These are phyloP conservation scores for Xylariaceae sp. DNA, from an alignment of 2,329 filamentous ascomycete genomes.

Conservation along the genomic window DNA sequence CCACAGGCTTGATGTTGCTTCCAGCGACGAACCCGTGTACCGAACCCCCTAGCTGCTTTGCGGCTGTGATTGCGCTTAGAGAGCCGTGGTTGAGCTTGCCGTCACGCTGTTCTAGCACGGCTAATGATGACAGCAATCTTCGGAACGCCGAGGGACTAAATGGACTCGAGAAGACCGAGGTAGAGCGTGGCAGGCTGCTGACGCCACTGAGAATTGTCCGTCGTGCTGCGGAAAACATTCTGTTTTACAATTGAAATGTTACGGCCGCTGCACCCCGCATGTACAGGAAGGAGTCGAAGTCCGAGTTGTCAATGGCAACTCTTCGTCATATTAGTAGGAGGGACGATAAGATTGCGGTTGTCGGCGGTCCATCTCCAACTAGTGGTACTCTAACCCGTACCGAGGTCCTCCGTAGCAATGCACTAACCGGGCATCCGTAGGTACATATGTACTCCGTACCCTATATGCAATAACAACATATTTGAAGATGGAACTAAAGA, in stretches of 20 bases:
- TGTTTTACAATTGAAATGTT: slow-evolving; percentile 12
- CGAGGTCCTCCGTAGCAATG: not conserved
- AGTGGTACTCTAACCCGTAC: too few relatives aligned
- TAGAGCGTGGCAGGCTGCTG: slow-evolving; percentile 28
- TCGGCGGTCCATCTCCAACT: slow-evolving; percentile 22
- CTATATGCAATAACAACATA: not conserved
- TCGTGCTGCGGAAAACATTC: slow-evolving; percentile 36
- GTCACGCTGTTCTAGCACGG: slow-evolving; percentile 88
- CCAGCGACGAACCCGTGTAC: slow-evolving; percentile 90
- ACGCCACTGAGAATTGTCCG: slow-evolving; percentile 32
- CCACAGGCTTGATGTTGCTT: slow-evolving; percentile 71
- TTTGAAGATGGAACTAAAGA: too few relatives aligned
- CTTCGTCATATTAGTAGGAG: slow-evolving; percentile 12
- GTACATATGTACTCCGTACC: not conserved
- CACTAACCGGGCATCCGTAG: too few relatives aligned
- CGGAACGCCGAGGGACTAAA: slow-evolving; percentile 58
- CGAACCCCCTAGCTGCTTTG: slow-evolving; percentile 80
- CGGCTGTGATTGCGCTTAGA: slow-evolving; percentile 82
- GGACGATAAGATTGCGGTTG: slow-evolving; percentile 16
- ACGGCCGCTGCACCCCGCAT: slow-evolving; percentile 3
- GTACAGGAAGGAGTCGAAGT: not conserved
- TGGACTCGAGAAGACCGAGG: slow-evolving; percentile 36
- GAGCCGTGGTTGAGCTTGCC: slow-evolving; percentile 84
- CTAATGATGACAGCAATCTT: slow-evolving; percentile 82
- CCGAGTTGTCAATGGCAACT: slow-evolving; percentile 1